phyloP scores from a whole-genome alignment of 768 basidiomycete species.

The Leccinum subgranulosum region DNA sequence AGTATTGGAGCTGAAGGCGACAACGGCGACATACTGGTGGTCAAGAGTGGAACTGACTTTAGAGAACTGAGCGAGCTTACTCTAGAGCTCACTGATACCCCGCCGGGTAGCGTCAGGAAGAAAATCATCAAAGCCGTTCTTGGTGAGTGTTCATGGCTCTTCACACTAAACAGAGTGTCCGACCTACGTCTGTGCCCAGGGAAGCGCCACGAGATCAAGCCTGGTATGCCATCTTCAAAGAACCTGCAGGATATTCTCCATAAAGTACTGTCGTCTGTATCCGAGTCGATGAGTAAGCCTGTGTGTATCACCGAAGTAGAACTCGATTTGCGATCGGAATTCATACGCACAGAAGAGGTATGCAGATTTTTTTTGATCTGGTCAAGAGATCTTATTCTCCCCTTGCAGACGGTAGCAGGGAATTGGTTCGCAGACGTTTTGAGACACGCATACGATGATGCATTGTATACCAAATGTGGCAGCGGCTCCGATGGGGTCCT shows the following conservation, averaged over 20 bases:
- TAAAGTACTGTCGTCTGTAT: conserved; percentile 64
- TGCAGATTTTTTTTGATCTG: neutral
- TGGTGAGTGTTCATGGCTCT: conserved; percentile 38
- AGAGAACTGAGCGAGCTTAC: conserved; percentile 77
- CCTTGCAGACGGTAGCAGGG: conserved; percentile 55
- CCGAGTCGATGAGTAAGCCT: conserved; percentile 65
- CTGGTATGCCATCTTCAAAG: conserved; percentile 54
- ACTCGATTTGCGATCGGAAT: conserved; percentile 74
- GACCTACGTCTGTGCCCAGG: conserved; percentile 39
- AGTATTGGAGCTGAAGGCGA: conserved; percentile 70
- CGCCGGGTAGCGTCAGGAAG: conserved; percentile 58
- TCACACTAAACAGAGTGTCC: neutral
- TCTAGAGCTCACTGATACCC: conserved; percentile 58
- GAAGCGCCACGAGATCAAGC: conserved; percentile 59
- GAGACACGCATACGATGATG: conserved; percentile 78
- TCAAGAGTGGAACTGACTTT: conserved; percentile 91
- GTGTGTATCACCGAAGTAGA: conserved; percentile 67
- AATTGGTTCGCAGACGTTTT: conserved; percentile 89
- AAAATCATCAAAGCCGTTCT: conserved; percentile 60
- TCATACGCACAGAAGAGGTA: conserved; percentile 74
- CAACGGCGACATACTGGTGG: conserved; percentile 62
- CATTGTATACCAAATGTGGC: conserved; percentile 51
- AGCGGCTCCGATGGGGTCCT: conserved; percentile 78
- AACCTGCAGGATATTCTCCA: conserved; percentile 58
- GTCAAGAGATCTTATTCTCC: neutral